Evolutionary conservation across 257 asterid species (phyloP).

Genomic region (Forsythia suspensa): DNA sequence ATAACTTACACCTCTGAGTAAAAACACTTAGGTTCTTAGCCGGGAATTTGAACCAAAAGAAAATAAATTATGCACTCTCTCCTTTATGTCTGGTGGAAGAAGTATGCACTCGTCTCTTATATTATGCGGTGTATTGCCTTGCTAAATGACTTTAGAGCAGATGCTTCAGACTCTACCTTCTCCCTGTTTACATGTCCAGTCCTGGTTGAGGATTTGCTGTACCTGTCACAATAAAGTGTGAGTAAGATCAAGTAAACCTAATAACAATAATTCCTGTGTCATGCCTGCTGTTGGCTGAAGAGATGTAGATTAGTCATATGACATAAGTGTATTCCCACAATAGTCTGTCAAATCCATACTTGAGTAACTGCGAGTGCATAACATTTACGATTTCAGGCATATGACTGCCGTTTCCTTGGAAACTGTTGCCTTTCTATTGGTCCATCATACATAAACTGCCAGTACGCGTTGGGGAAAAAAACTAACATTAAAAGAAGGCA

Average conservation of each 20-base stretch:
- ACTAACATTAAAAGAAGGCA: constrained; percentile 1
- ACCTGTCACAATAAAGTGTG: background rate
- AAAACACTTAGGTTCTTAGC: background rate
- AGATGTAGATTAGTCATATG: constrained; percentile 1
- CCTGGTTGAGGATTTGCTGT: background rate
- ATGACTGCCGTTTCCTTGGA: background rate
- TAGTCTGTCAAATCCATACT: background rate
- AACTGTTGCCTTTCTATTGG: background rate
- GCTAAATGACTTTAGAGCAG: background rate
- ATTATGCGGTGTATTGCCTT: background rate
- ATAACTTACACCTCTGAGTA: background rate
- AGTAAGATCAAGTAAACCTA: background rate
- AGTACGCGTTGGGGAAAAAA: constrained; percentile 12
- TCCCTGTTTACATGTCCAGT: background rate
- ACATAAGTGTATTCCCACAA: background rate
- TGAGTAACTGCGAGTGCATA: background rate
- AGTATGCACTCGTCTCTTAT: background rate
- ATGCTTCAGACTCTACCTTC: background rate
- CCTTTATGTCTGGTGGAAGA: constrained; percentile 4
- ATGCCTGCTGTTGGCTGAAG: background rate
- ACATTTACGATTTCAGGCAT: background rate
- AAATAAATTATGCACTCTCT: background rate
- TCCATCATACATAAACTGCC: constrained; percentile 2
- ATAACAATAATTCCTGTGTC: constrained; percentile 1
- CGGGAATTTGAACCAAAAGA: background rate